Evolutionary conservation across 805 yeast genomes (phyloP).

Genomic region (Kluyveromyces wickerhamii): DNA sequence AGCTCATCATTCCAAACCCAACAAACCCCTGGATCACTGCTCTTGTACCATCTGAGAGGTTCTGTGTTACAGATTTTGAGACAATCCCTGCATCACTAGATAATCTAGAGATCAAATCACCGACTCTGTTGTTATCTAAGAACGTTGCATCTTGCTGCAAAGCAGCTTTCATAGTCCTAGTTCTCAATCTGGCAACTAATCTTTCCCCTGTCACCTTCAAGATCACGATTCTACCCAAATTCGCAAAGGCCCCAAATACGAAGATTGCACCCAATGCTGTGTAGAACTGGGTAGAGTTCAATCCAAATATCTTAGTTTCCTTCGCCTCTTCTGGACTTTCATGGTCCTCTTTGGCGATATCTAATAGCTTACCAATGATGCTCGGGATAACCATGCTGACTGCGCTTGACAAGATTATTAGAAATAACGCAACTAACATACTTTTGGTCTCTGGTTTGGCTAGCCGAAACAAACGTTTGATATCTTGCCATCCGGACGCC

Average conservation of each 20-base stretch:
- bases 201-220: slow-evolving; percentile 79
- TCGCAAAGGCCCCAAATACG: slow-evolving; percentile 65
- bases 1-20: slow-evolving; percentile 87
- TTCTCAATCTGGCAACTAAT: slow-evolving; percentile 74
- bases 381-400: slow-evolving; percentile 77
- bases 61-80: slow-evolving; percentile 77
- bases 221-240: slow-evolving; percentile 70
- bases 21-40: slow-evolving; percentile 75
- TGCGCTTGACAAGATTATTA: slow-evolving; percentile 64
- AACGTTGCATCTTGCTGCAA: slow-evolving; percentile 83
- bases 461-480: slow-evolving; percentile 42
- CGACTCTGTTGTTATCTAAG: slow-evolving; percentile 82
- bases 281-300: slow-evolving; percentile 58
- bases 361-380: slow-evolving; percentile 79
- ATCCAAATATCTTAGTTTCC: slow-evolving; percentile 41
- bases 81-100: slow-evolving; percentile 87
- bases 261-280: slow-evolving; percentile 54
- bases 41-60: slow-evolving; percentile 86
- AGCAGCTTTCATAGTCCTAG: slow-evolving; percentile 67
- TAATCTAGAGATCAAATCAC: slow-evolving; percentile 82
- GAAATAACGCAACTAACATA: slow-evolving; percentile 51
- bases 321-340: slow-evolving; percentile 21
- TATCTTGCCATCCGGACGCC: slow-evolving; percentile 30
- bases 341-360: slow-evolving; percentile 42
- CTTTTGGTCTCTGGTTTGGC: slow-evolving; percentile 51